A percentile compares a stretch with the other conserved stretches of the same genome.
These are phyloP conservation scores for Ilex paraguariensis DNA, from an alignment of 305 asterid genomes.

Conservation along the genomic window DNA sequence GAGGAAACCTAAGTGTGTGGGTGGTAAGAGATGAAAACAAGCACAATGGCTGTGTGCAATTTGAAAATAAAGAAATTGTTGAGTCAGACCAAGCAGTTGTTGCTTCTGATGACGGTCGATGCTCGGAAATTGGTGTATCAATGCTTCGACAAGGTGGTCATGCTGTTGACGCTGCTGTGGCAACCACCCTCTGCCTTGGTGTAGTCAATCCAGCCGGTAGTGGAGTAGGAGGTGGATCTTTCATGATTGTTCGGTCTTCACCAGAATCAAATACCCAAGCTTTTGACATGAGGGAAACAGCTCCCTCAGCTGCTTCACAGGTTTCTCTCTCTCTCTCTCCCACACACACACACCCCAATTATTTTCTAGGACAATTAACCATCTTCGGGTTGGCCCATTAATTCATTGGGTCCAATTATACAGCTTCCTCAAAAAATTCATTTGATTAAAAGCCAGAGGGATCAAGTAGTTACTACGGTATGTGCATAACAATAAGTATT, in stretches of 20 bases:
- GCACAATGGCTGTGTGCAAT: slow-evolving; percentile 8
- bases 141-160: slow-evolving; percentile 72
- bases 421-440: no score
- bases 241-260: slow-evolving; percentile 77
- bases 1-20: slow-evolving; percentile 23
- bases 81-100: slow-evolving; percentile 71
- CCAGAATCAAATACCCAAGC: slow-evolving; percentile 42
- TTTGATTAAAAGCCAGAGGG: no score
- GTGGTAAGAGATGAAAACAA: slow-evolving; percentile 16
- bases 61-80: slow-evolving; percentile 29
- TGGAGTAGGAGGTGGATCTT: slow-evolving; percentile 90
- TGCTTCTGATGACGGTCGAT: slow-evolving; percentile 89
- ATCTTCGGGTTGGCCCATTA: background rate
- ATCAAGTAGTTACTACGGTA: no score
- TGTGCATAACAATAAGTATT: no score
- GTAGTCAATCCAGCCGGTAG: slow-evolving; percentile 73
- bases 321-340: slow-evolving; percentile 22
- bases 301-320: slow-evolving; percentile 83
- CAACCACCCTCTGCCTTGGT: slow-evolving; percentile 79
- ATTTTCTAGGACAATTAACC: background rate
- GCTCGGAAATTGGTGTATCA: slow-evolving; percentile 74
- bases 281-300: slow-evolving; percentile 88
- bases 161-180: slow-evolving; percentile 91
- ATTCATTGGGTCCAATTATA: no score
- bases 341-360: no score